phyloP scores from a whole-genome alignment of 108 stramenopile genomes.

The Skeletonema grethae region DNA sequence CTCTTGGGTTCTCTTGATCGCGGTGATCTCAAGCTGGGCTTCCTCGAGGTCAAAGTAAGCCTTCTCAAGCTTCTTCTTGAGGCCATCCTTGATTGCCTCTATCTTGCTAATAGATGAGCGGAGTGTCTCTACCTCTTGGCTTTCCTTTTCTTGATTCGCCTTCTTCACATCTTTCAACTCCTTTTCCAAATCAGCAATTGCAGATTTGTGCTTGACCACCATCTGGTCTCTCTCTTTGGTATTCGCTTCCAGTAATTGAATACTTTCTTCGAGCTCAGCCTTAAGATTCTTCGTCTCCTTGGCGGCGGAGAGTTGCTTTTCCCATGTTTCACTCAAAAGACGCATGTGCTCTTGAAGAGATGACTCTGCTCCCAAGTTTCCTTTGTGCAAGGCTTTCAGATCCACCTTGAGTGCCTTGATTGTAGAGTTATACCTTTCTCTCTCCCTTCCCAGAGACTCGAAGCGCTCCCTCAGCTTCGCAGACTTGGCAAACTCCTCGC shows the following conservation, averaged over 20 bases:
- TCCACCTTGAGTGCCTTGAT: slow-evolving; percentile 49
- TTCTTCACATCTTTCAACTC: slow-evolving; percentile 22
- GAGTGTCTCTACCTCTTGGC: slow-evolving; percentile 25
- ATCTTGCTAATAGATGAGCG: slow-evolving; percentile 15
- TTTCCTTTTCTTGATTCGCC: slow-evolving; percentile 5
- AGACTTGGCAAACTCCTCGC: slow-evolving; percentile 15
- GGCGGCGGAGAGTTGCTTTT: slow-evolving; percentile 5
- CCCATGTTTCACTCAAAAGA: slow-evolving; percentile 39
- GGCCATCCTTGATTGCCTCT: slow-evolving; percentile 35
- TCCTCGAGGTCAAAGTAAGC: slow-evolving; percentile 41
- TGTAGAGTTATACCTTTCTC: slow-evolving; percentile 50
- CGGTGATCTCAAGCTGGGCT: slow-evolving; percentile 27
- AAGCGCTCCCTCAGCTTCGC: slow-evolving; percentile 21
- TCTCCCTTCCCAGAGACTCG: slow-evolving; percentile 25
- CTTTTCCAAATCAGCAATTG: slow-evolving; percentile 13
- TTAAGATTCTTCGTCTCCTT: slow-evolving; percentile 24
- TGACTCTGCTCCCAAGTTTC: slow-evolving; percentile 32
- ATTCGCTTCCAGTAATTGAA: slow-evolving; percentile 14
- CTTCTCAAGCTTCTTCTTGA: slow-evolving; percentile 40
- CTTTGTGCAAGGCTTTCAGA: slow-evolving; percentile 28
- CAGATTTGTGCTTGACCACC: slow-evolving; percentile 12
- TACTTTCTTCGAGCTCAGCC: slow-evolving; percentile 25
- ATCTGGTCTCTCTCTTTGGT: slow-evolving; percentile 29
- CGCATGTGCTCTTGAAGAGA: slow-evolving; percentile 52
- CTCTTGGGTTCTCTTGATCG: slow-evolving; percentile 21